Evolutionary conservation across 1,284 basidiomycete species (phyloP), one percentile per base, ranked within the genome.

Genomic region (Omphalotus olearius): DNA sequence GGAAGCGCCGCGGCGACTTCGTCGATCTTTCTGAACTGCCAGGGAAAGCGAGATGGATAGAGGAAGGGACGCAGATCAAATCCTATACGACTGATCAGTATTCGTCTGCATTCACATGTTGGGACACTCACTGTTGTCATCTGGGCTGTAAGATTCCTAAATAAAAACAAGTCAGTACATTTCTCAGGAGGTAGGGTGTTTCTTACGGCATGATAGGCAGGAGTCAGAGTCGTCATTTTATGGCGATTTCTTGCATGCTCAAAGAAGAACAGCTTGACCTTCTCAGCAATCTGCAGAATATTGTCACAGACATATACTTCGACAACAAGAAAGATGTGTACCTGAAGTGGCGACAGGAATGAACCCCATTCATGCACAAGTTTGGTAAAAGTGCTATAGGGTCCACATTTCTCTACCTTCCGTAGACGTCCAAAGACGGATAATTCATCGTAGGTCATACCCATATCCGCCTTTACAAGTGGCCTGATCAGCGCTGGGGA

Each of bases 171-270:
- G 33, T 37, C 51, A 41, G 35, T 45, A 16, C 47, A 7, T 23
- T 40, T 26, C 18, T 26, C 16, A 37, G 49, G 9, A 39, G 36
- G 11, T 35, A 17, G 50, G 17, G 43, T 39, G 47, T 39, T 14
- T 71, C 86, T 61, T 59, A 87, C 94, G 58, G 97, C 95, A 68
- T 99, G 97, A 61, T 99, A 98, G 2, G 91, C 82, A 1, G 96
- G 97, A 1, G 97, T 99, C 56, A 99, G 66, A 0, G 95, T 99
- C 7, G 97, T 99, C 96, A 99, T 99, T 81, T 99, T 99, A 71
- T 99, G 96, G 49, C 97, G 74, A 68, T 99, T 99, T 53, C 95
- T 79, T 0, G 96, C 96, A 62, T 99, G 87, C 66, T 96, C 93
- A 63, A 95, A 97, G 78, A 93, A 99, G 77, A 99, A 99, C 52